Base-by-base conservation (phyloP, 495 filamentous ascomycete genomes). In the Lichenothelia convexa region DNA sequence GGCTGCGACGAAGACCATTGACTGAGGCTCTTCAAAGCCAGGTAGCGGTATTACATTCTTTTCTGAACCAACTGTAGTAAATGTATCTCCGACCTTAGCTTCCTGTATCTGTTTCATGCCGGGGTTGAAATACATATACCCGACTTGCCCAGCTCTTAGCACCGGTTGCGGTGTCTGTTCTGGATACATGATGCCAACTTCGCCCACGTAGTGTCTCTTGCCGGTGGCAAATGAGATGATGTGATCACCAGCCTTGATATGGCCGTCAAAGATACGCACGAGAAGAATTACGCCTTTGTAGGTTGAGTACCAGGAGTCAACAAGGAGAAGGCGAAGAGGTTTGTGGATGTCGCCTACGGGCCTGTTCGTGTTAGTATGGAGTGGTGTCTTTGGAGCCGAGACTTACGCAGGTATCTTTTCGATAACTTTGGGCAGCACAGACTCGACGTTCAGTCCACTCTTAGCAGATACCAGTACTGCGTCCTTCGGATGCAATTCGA, bases 1-100 rank as follows among this genome's bases (percentile, higher is more conserved):
- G 0, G 91, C 89, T 4, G 87, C 85, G 8, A 97, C 89, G 49
- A 95, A 97, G 17, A 94, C 89, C 89, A 97, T 97, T 2, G 87
- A 76, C 56, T 97, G 92, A 5, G 89, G 89, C 50, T 97, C 91
- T 56, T 93, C 89, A 43, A 97, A 97, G 1, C 89, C 91, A 0
- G 82, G 82, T 38, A 85, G 72, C 15, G 80, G 73, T 50, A 83
- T 68, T 1, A 97, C 85, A 1, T 63, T 44, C 41, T 73, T 71
- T 54, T 93, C 80, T 11, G 57, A 73, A 0, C 86, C 87, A 5
- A 85, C 70, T n/a, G 66, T 75, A 2, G 89, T 93, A 49, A 78
- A 93, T 1, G 89, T 95, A 45, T 95, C 91, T 16, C 89, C 89
- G 33, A 95, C 76, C 59, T 93, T 91, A 34, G 89, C 85, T 47